These are phyloP conservation scores for Fomitopsis pulvina DNA, from an alignment of 768 basidiomycete genomes.

Conservation along the genomic window DNA sequence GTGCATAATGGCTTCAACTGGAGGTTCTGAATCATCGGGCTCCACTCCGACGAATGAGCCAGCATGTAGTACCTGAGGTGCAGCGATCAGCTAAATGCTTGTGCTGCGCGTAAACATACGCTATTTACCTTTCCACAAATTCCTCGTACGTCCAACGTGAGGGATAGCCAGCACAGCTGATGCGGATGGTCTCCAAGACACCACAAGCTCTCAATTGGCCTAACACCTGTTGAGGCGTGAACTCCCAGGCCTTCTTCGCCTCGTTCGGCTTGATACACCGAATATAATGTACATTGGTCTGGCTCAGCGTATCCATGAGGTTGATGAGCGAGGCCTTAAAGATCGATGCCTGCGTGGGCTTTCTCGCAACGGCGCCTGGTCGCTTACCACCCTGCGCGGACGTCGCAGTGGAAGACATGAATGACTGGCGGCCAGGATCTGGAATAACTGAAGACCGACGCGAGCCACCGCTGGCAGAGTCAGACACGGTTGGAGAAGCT, in stretches of 20 bases:
- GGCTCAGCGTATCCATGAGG: constrained; percentile 95
- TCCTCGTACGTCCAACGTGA: constrained; percentile 98
- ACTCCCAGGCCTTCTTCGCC: constrained; percentile 93
- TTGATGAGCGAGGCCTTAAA: constrained; percentile 93
- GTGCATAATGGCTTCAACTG: constrained; percentile 79
- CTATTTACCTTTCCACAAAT: constrained; percentile 87
- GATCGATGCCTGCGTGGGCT: constrained; percentile 96
- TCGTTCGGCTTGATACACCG: constrained; percentile 99
- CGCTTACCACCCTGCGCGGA: constrained; percentile 43
- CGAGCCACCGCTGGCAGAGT: constrained; percentile 69
- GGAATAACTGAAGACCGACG: constrained; percentile 82
- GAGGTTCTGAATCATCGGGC: constrained; percentile 73
- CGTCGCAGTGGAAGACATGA: constrained; percentile 45
- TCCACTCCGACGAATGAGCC: constrained; percentile 81
- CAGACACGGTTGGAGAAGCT: constrained; percentile 70
- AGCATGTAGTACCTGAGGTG: constrained; percentile 90
- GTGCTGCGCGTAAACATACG: not conserved
- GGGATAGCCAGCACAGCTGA: constrained; percentile 98
- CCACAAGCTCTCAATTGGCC: constrained; percentile 95
- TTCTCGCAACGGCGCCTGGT: constrained; percentile 66
- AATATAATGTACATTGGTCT: constrained; percentile 98
- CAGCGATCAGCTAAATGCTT: not conserved
- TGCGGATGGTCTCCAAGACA: constrained; percentile 97
- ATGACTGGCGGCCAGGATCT: constrained; percentile 74
- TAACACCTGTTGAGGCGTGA: constrained; percentile 90